Conservation (phyloP, 495 filamentous ascomycete genomes). For the Talaromyces wortmannii region DNA sequence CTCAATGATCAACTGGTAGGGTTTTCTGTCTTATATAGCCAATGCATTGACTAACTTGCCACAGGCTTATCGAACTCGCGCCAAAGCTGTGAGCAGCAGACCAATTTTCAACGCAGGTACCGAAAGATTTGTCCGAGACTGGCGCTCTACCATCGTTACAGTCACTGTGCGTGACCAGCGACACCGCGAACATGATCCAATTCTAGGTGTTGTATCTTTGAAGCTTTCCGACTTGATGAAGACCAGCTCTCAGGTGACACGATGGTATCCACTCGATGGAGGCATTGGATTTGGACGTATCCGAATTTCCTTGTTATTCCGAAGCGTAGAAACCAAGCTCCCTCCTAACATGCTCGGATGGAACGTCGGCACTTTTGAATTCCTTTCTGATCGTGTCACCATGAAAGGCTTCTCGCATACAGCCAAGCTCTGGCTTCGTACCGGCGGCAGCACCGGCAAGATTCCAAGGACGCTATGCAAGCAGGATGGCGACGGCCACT, state of each 20-base stretch:
- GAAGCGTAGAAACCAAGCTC: conserved; percentile 75
- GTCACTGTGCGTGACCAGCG: conserved; percentile 82
- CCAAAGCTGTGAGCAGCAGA: conserved; percentile 85
- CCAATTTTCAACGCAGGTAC: conserved; percentile 97
- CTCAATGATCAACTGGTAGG: conserved; percentile 77
- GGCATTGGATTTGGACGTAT: conserved; percentile 79
- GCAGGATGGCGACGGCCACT: conserved; percentile 53
- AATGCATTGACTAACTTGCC: conserved; percentile 3
- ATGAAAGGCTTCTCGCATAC: conserved; percentile 49
- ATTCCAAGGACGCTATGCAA: conserved; percentile 51
- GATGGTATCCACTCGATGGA: conserved; percentile 63
- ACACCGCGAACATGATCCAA: conserved; percentile 87
- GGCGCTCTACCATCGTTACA: conserved; percentile 80
- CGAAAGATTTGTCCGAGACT: conserved; percentile 91
- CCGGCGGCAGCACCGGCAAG: conserved; percentile 74
- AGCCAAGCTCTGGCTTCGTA: conserved; percentile 67
- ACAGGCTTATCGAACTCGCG: conserved; percentile 74
- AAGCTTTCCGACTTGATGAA: conserved; percentile 82
- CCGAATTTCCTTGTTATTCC: conserved; percentile 82
- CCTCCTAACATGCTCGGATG: conserved; percentile 80
- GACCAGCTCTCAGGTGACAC: conserved; percentile 72
- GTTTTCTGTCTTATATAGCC: not conserved
- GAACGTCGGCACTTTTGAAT: conserved; percentile 92
- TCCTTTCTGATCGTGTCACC: conserved; percentile 58
- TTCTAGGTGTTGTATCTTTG: conserved; percentile 83